Evolutionary conservation across 805 yeast genomes (phyloP), one percentile per base, ranked within the genome.

Genomic region (Pichia eremophila): DNA sequence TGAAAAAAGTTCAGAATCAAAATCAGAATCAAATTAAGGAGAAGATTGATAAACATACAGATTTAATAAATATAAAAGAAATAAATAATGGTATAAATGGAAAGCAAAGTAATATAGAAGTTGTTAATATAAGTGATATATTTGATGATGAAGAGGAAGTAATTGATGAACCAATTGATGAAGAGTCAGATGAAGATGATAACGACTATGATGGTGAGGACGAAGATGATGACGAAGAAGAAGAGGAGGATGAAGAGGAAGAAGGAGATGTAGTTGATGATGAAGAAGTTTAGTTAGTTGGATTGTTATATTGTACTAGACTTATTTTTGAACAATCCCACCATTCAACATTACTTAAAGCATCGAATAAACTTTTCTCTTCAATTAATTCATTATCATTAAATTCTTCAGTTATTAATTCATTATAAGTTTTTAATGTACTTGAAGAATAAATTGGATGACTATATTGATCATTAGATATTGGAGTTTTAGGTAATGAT

Each of bases 361-460:
- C 46, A 32, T 51, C 53, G 38, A 51, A 48, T 5, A 51, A 14
- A 39, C 49, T 45, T 8, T 41, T 47, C 12, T 48, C 48, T 14
- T 48, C 53, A 8, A 22, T 5, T 35, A 19, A 17, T 45, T 43
- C 43, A 19, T 40, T 22, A 8, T 29, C 35, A 29, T 40, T 29
- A 27, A 12, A 34, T 12, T 34, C 41, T 17, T 41, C 41, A 41
- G 8, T 37, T 11, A 38, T 15, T 19, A 46, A 15, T 6, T 40
- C 19, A 28, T 41, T 35, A 3, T 40, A 29, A 14, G 36, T n/a
- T 4, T 35, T 12, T 3, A 28, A 27, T 4, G 25, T 22, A 22
- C 25, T 22, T 22, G 25, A 22, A 22, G 25, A 22, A 22, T 19
- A 40, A 12, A 12, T 40, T 28, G 7, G 27, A 3, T 29, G 25